Evolutionary conservation across 164 flowering plant genomes (phyloP).

Genomic region (Aristolochia fimbriata): DNA sequence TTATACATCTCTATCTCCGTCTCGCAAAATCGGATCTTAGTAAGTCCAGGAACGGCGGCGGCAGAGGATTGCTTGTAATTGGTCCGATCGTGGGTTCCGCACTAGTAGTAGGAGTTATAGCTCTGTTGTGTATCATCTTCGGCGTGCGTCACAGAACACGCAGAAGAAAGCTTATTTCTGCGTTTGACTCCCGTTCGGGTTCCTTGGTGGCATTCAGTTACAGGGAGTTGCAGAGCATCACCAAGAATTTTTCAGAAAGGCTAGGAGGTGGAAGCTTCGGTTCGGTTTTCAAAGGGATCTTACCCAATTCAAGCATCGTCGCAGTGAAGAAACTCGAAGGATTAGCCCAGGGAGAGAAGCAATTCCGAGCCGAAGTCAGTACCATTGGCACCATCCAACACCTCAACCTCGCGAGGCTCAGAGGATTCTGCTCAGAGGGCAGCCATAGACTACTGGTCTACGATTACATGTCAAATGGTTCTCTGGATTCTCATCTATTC

Average conservation of each 20-base stretch:
- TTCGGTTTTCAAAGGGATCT: constrained; percentile 35
- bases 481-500: constrained; percentile 29
- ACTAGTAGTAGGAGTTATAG: constrained; percentile 6
- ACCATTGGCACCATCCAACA: constrained; percentile 58
- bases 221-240: constrained; percentile 21
- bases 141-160: neutral
- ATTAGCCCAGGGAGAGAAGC: constrained; percentile 40
- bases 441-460: constrained; percentile 34
- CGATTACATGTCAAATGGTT: constrained; percentile 45
- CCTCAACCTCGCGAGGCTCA: constrained; percentile 40
- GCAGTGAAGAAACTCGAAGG: constrained; percentile 45
- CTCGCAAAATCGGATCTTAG: neutral
- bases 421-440: constrained; percentile 44
- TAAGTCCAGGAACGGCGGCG: neutral
- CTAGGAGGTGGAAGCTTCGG: constrained; percentile 48
- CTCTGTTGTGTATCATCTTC: constrained; percentile 8
- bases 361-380: constrained; percentile 47
- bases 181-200: neutral
- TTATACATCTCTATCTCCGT: neutral
- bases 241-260: constrained; percentile 38
- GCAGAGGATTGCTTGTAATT: constrained; percentile 3
- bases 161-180: neutral
- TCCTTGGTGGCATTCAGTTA: neutral
- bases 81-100: constrained; percentile 14
- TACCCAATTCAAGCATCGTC: constrained; percentile 22